Evolutionary conservation across 169 alveolate genomes (phyloP), one percentile per base, ranked within the genome.

Genomic region (Besnoitia besnoiti): DNA sequence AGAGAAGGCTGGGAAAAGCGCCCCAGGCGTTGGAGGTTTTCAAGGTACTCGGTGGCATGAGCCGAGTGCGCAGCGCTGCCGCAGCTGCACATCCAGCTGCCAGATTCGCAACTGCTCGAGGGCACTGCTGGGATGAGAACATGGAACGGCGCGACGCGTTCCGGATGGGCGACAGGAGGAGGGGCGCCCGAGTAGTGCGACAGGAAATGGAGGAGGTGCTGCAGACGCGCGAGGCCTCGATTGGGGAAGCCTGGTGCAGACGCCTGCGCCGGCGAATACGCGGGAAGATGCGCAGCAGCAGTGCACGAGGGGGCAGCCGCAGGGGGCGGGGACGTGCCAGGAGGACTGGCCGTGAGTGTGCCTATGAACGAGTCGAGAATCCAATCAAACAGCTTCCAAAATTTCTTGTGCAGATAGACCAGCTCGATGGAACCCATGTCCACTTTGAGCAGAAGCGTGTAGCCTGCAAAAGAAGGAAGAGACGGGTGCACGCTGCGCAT

Each of bases 371-470:
- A 77, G 35, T 62, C 91, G 55, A 84, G n/a, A 0, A 91, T 59
- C 94, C 94, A 91, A 49, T 82, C 88, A 62, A 91, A 91, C 42
- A 91, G 91, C 80, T 89, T 59, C 94, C 94, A 91, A 73, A 91
- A 91, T 59, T 91, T 82, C 76, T 62, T 76, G 85, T 91, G 94
- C 2, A 91, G 35, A 39, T 91, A 91, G 0, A 84, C 91, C 51
- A 91, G 91, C n/a, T 88, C 87, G 88, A 79, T 75, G 0, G 91
- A 14, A n/a, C 94, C 94, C 79, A 91, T 44, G 35, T 91, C 91
- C 30, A 91, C 89, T 67, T 85, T 46, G 46, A 91, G 82, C 39
- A 24, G 33, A 10, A 82, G 82, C 50, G 85, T 39, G 50, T 75
- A 5, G 19, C 94, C 94, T n/a, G 88, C 37, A 42, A 91, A 91